These are phyloP conservation scores for Herpetospermum pedunculosum DNA, from an alignment of 306 rosid species.

Conservation along the genomic window DNA sequence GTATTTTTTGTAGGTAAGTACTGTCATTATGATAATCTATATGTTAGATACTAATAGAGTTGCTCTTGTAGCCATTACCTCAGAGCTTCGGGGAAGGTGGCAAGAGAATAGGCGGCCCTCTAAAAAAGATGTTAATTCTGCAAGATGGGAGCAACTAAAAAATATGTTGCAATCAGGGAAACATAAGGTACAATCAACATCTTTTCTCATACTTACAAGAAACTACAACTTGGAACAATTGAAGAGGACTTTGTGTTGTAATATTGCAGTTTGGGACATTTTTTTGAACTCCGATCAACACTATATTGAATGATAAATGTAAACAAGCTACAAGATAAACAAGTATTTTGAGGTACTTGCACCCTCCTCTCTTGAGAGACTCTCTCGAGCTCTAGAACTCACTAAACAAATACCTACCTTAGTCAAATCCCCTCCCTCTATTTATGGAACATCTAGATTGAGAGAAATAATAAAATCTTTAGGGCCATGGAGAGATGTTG, in stretches of 20 bases:
- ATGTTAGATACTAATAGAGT: background rate
- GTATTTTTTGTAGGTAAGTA: background rate
- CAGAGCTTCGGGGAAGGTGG: conserved; percentile 86
- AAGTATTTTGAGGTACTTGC: too few species aligned
- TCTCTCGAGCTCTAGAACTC: too few species aligned
- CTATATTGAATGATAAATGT: too few species aligned
- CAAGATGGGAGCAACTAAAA: conserved; percentile 84
- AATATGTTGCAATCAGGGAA: conserved; percentile 62
- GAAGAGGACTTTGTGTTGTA: background rate
- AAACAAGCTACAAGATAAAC: too few species aligned
- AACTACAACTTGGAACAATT: background rate
- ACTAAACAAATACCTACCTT: too few species aligned
- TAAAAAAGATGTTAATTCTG: conserved; percentile 54
- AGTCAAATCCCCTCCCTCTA: too few species aligned
- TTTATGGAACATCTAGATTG: background rate
- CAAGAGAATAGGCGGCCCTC: conserved; percentile 56
- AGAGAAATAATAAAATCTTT: background rate
- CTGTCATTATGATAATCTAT: background rate
- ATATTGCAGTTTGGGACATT: background rate
- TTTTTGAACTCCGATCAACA: too few species aligned
- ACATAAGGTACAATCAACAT: conserved; percentile 37
- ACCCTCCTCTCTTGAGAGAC: too few species aligned
- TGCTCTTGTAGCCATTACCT: conserved; percentile 53
- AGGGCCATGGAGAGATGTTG: background rate
- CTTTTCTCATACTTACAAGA: background rate